A percentile compares a stretch with the other conserved stretches of the same genome.
Evolutionary conservation across 1,139 yeast species (phyloP).

Genomic region (Chernovozyma sophiae-reginae): DNA sequence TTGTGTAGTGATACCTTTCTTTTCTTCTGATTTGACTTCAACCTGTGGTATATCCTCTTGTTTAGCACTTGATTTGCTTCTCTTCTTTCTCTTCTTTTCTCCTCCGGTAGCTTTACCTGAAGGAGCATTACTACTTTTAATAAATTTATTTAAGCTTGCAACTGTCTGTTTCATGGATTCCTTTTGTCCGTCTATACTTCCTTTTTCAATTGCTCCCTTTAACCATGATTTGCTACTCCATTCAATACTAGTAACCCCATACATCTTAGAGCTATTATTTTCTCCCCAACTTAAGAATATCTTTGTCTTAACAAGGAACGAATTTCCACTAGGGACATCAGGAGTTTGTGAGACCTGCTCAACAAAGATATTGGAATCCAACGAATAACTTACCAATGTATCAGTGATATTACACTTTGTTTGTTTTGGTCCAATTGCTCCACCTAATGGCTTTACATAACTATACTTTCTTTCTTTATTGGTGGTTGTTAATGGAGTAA

Average conservation of each 20-base stretch:
- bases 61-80: conserved; percentile 16
- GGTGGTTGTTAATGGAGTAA: conserved; percentile 38
- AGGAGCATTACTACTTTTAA: conserved; percentile 19
- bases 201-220: conserved; percentile 87
- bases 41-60: conserved; percentile 11
- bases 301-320: conserved; percentile 71
- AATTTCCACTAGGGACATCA: conserved; percentile 90
- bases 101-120: conserved; percentile 10
- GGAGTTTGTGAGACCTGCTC: conserved; percentile 76
- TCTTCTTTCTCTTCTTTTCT: conserved; percentile 25
- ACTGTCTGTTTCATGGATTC: conserved; percentile 59
- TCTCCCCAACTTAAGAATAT: conserved; percentile 73
- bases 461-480: conserved; percentile 53
- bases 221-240: conserved; percentile 97
- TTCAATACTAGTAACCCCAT: conserved; percentile 63
- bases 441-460: conserved; percentile 76
- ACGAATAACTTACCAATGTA: conserved; percentile 58
- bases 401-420: conserved; percentile 82
- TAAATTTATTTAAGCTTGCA: conserved; percentile 51
- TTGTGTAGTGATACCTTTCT: conserved; percentile 16
- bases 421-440: conserved; percentile 92
- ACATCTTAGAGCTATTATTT: conserved; percentile 60
- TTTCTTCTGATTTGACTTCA: conserved; percentile 9
- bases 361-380: conserved; percentile 53
- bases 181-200: conserved; percentile 86